Evolutionary conservation across 2,329 filamentous ascomycete species (phyloP).

Genomic region (Pseudogymnoascus sp.): DNA sequence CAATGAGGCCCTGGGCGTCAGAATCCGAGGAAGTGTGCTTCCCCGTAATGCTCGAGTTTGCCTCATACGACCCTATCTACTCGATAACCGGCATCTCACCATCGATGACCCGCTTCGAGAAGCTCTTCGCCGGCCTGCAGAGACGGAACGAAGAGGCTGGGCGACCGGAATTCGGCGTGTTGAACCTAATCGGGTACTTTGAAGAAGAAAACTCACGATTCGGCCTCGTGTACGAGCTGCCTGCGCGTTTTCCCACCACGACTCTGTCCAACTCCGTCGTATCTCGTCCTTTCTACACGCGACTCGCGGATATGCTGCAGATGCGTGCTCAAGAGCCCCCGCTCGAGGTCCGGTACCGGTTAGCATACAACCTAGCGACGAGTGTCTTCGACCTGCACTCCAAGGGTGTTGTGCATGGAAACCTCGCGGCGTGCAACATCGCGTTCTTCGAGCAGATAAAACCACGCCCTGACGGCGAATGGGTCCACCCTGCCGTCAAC

Average conservation of each 20-base stretch:
- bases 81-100: conserved; percentile 56
- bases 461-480: conserved; percentile 18
- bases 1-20: not conserved
- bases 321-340: conserved; percentile 48
- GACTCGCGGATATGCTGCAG: conserved; percentile 46
- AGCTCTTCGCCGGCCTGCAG: conserved; percentile 50
- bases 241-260: conserved; percentile 51
- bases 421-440: conserved; percentile 60
- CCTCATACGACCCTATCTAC: conserved; percentile 55
- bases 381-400: conserved; percentile 69
- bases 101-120: conserved; percentile 58
- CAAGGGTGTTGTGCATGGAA: conserved; percentile 62
- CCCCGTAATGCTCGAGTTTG: conserved; percentile 65
- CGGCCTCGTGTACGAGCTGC: conserved; percentile 69
- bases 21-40: not conserved
- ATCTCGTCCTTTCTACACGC: conserved; percentile 28
- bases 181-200: conserved; percentile 61
- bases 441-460: conserved; percentile 47
- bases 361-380: conserved; percentile 65
- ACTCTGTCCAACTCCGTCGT: conserved; percentile 42
- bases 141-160: conserved; percentile 43
- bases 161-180: conserved; percentile 53
- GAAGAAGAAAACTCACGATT: conserved; percentile 67
- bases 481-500: conserved; percentile 14
- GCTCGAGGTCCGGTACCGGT: conserved; percentile 67